These are phyloP conservation scores for Cornus controversa DNA, from an alignment of 148 eudicot species.

Conservation along the genomic window DNA sequence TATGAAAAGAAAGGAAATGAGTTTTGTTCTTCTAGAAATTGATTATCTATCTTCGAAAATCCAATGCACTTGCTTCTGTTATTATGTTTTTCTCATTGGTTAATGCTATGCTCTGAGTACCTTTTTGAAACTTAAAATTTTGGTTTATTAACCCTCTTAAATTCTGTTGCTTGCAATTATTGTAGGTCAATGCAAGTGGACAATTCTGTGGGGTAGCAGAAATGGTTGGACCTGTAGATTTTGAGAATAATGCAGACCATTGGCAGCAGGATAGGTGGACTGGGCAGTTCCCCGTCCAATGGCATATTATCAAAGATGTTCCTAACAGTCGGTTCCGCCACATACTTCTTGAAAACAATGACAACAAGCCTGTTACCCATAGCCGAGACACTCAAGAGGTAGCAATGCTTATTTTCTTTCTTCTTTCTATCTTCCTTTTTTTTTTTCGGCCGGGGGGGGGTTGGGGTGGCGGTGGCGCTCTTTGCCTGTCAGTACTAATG, in stretches of 20 bases:
- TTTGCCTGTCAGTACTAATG: too few species aligned
- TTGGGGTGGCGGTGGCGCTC: too few species aligned
- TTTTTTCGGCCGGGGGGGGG: too few species aligned
- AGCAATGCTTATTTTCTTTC: not conserved
- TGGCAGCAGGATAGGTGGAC: slow-evolving; percentile 99
- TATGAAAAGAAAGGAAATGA: not conserved
- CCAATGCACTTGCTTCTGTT: not conserved
- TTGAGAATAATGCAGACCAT: slow-evolving; percentile 79
- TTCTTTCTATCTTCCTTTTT: not conserved
- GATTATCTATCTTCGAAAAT: not conserved
- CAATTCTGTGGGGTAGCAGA: slow-evolving; percentile 97
- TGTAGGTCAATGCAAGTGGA: slow-evolving; percentile 94
- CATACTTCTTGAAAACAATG: slow-evolving; percentile 88
- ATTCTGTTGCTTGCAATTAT: not conserved
- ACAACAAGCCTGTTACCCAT: slow-evolving; percentile 97
- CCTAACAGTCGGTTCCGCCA: slow-evolving; percentile 87
- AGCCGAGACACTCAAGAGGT: slow-evolving; percentile 99
- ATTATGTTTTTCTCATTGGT: not conserved
- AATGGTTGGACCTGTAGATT: slow-evolving; percentile 91
- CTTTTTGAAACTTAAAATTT: not conserved
- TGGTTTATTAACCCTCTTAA: not conserved
- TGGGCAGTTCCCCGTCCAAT: slow-evolving; percentile 84
- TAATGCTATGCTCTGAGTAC: not conserved
- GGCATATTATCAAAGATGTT: slow-evolving; percentile 91
- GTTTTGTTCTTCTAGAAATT: not conserved